These are phyloP conservation scores for Paspalum notatum DNA, from an alignment of 176 grass and related monocot species.

Conservation along the genomic window DNA sequence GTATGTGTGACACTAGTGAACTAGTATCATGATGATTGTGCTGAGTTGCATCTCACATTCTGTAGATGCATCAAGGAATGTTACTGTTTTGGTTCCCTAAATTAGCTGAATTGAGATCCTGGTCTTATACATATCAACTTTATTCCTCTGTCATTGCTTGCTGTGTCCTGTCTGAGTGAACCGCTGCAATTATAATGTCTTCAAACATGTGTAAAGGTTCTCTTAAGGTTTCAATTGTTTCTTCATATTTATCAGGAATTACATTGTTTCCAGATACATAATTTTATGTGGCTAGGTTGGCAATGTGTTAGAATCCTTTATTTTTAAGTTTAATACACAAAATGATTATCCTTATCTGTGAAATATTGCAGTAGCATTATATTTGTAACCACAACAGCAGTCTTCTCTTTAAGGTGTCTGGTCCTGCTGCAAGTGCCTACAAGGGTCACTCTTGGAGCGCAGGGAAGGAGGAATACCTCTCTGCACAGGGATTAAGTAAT, in stretches of 20 bases:
- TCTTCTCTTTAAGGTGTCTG: conserved; percentile 60
- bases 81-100: background rate
- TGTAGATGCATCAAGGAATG: background rate
- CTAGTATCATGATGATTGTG: background rate
- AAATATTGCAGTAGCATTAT: background rate
- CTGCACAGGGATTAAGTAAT: conserved; percentile 61
- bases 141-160: background rate
- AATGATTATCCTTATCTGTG: background rate
- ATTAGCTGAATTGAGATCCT: background rate
- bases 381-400: background rate
- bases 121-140: background rate
- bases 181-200: background rate
- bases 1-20: conserved; percentile 19
- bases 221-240: conserved; percentile 22
- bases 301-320: background rate
- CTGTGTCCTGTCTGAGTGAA: conserved; percentile 9
- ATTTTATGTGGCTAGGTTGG: background rate
- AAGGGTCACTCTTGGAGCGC: conserved; percentile 68
- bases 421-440: conserved; percentile 82
- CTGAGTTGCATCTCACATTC: conserved; percentile 1
- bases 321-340: background rate
- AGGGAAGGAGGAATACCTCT: conserved; percentile 72
- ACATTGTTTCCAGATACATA: background rate
- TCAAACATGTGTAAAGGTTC: background rate
- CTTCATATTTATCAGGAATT: background rate